Evolutionary conservation across 768 basidiomycete genomes (phyloP).

Genomic region (Gloeostereum incarnatum): DNA sequence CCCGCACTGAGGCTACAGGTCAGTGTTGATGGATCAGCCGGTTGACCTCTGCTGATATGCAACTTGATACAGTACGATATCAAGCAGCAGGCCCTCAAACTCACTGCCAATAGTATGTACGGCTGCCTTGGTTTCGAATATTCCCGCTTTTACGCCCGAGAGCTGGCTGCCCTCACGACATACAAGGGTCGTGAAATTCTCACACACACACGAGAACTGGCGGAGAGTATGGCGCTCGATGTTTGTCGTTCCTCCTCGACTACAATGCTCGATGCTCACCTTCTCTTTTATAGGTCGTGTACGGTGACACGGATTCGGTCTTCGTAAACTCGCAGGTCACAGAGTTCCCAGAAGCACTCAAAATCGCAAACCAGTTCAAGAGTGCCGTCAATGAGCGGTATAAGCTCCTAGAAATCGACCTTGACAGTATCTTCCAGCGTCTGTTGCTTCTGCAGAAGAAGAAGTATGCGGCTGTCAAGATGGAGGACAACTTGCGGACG

Average conservation of each 20-base stretch:
- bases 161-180: conserved; percentile 95
- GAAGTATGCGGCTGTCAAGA: conserved; percentile 96
- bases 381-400: conserved; percentile 95
- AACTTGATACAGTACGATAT: conserved; percentile 70
- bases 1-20: conserved; percentile 81
- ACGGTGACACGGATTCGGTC: conserved; percentile 98
- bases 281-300: conserved; percentile 74
- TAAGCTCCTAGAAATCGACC: conserved; percentile 91
- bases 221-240: conserved; percentile 83
- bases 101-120: conserved; percentile 99
- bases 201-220: conserved; percentile 86
- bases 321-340: conserved; percentile 96
- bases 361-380: conserved; percentile 89
- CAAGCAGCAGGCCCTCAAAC: conserved; percentile 92
- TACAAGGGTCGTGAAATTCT: conserved; percentile 97
- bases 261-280: background rate
- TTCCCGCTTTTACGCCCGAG: conserved; percentile 92
- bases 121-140: conserved; percentile 98
- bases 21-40: conserved; percentile 7
- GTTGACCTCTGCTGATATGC: background rate
- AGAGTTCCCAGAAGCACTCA: conserved; percentile 80
- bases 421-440: conserved; percentile 90
- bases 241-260: conserved; percentile 36
- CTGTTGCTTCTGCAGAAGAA: conserved; percentile 94
- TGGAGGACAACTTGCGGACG: conserved; percentile 73